These are phyloP conservation scores for Mucor mucedo DNA, from an alignment of 371 early-diverging fungal genomes.

Conservation along the genomic window DNA sequence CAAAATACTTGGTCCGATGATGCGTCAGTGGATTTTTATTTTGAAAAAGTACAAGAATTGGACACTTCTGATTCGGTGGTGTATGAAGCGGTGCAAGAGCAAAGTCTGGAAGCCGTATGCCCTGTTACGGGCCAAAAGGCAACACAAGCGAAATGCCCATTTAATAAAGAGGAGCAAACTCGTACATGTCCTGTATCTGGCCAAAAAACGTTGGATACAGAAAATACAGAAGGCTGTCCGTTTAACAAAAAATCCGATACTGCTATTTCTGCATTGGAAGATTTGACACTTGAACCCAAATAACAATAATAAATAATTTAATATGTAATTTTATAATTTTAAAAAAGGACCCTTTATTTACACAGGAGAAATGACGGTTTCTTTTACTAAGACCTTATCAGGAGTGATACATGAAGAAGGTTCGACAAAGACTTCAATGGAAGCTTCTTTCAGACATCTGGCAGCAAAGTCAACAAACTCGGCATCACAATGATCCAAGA, in stretches of 20 bases:
- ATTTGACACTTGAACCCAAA: not conserved
- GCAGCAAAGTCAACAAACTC: conserved; percentile 28
- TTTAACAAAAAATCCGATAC: not conserved
- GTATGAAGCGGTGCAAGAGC: conserved; percentile 30
- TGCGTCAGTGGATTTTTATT: conserved; percentile 24
- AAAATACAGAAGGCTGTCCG: conserved; percentile 2
- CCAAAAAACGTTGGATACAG: conserved; percentile 4
- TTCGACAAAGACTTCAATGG: not conserved
- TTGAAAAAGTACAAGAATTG: conserved; percentile 1
- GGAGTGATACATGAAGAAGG: not conserved
- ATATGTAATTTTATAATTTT: not conserved
- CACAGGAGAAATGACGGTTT: not conserved
- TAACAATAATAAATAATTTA: not conserved
- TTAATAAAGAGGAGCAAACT: not conserved
- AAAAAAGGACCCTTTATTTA: not conserved
- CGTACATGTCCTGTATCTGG: conserved; percentile 14
- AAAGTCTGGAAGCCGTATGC: conserved; percentile 26
- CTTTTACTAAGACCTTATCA: not conserved
- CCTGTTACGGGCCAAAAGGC: conserved; percentile 34
- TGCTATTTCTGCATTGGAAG: not conserved
- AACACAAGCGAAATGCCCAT: not conserved
- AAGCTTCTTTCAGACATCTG: conserved; percentile 17
- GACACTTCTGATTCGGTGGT: conserved; percentile 10
- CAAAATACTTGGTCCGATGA: conserved; percentile 11
- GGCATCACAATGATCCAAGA: conserved; percentile 22